These are phyloP conservation scores for Leishmania mexicana DNA, from an alignment of 208 protist genomes.

Conservation along the genomic window DNA sequence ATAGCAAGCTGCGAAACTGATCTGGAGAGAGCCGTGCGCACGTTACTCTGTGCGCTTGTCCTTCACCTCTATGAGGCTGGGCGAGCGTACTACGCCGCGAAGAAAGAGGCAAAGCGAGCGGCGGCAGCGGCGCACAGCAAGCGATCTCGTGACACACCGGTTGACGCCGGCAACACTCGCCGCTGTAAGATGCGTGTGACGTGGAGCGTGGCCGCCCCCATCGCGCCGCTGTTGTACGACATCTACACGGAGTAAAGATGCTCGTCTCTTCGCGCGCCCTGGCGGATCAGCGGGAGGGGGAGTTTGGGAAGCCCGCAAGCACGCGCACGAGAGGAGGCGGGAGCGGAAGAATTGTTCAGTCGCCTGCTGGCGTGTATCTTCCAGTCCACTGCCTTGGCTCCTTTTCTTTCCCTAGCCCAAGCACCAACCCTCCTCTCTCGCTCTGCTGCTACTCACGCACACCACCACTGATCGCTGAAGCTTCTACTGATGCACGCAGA, in stretches of 20 bases:
- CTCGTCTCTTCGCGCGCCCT: background rate
- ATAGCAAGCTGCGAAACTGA: background rate
- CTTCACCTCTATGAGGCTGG: slow-evolving; percentile 27
- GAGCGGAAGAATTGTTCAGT: background rate
- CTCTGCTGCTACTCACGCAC: background rate
- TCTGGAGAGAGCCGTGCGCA: slow-evolving; percentile 12
- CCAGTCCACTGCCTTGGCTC: background rate
- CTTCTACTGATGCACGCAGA: background rate
- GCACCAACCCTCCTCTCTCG: background rate
- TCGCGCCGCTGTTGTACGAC: slow-evolving; percentile 8
- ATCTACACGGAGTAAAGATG: slow-evolving; percentile 5
- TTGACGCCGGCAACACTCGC: background rate
- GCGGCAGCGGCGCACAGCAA: background rate
- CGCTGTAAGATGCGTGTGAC: slow-evolving; percentile 19
- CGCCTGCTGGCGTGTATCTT: background rate
- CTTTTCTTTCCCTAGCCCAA: background rate
- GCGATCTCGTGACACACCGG: background rate
- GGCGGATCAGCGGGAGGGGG: background rate
- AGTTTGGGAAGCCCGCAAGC: background rate
- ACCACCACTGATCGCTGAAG: background rate
- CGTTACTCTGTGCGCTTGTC: slow-evolving; percentile 27
- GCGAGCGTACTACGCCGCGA: slow-evolving; percentile 16
- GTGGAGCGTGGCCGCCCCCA: slow-evolving; percentile 39
- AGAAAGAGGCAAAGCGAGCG: background rate
- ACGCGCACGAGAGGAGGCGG: background rate